Evolutionary conservation across 179 eudicot genomes (phyloP).

Genomic region (Dionaea muscipula): DNA sequence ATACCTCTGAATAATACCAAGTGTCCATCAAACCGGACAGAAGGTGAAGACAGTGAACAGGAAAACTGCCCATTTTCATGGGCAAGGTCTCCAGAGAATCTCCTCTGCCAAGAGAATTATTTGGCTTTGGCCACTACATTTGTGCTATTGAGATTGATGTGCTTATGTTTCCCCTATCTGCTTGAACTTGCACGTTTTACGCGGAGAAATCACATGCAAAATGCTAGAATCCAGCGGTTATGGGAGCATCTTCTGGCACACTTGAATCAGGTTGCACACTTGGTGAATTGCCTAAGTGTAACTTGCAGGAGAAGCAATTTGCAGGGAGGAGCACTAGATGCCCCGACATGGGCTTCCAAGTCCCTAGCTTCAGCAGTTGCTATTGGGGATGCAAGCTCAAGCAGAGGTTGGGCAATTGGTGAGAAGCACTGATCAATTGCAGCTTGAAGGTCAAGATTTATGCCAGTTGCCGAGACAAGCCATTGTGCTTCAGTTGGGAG

Average conservation of each 20-base stretch:
- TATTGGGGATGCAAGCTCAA: constrained; percentile 62
- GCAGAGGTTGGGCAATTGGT: constrained; percentile 30
- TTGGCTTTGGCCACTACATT: constrained; percentile 72
- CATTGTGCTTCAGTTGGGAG: no score
- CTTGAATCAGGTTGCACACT: constrained; percentile 39
- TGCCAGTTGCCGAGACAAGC: no score
- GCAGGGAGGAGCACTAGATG: constrained; percentile 78
- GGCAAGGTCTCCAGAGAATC: constrained; percentile 78
- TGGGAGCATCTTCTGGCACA: constrained; percentile 61
- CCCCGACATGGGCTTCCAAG: constrained; percentile 88
- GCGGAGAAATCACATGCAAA: constrained; percentile 43
- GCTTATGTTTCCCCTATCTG: constrained; percentile 36
- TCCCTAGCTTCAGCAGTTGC: constrained; percentile 84
- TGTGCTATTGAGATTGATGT: constrained; percentile 52
- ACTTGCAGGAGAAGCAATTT: constrained; percentile 69
- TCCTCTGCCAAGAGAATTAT: constrained; percentile 68
- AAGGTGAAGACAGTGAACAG: constrained; percentile 16
- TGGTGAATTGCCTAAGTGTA: constrained; percentile 40
- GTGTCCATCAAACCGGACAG: constrained; percentile 25
- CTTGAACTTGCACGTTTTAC: constrained; percentile 26
- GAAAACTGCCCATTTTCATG: constrained; percentile 85
- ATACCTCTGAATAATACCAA: constrained; percentile 27
- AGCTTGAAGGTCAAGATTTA: no score
- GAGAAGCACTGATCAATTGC: constrained; percentile 2
- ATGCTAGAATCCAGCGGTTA: constrained; percentile 36